A percentile compares a stretch with the other conserved stretches of the same genome.
phyloP scores from a whole-genome alignment of 2,329 filamentous ascomycete genomes.

The Hymenoscyphus fraxineus region DNA sequence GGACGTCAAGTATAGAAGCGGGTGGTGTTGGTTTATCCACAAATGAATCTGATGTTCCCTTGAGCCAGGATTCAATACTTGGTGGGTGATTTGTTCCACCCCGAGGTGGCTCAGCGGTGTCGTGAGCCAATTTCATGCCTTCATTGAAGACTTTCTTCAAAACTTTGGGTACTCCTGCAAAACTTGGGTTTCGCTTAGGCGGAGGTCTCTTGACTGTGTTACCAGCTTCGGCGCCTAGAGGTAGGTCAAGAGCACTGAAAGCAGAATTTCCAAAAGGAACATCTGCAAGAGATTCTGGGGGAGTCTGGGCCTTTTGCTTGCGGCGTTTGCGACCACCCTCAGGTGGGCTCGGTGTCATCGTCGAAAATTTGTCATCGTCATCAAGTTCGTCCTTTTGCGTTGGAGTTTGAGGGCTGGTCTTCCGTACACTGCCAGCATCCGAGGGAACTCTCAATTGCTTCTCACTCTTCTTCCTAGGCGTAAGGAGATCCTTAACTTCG shows the following conservation, averaged over 20 bases:
- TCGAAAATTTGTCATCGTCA: conserved; percentile 23
- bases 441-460: conserved; percentile 23
- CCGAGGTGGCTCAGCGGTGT: conserved; percentile 54
- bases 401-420: conserved; percentile 18
- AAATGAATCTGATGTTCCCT: conserved; percentile 59
- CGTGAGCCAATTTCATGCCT: conserved; percentile 62
- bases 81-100: conserved; percentile 54
- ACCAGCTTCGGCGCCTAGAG: conserved; percentile 45
- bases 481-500: conserved; percentile 8
- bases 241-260: conserved; percentile 61
- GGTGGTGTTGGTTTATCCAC: conserved; percentile 41
- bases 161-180: conserved; percentile 59
- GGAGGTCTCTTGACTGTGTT: conserved; percentile 44
- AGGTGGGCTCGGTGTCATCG: conserved; percentile 25
- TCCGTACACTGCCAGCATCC: conserved; percentile 17
- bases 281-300: conserved; percentile 50
- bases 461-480: conserved; percentile 25
- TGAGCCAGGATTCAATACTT: conserved; percentile 64
- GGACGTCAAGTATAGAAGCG: conserved; percentile 31
- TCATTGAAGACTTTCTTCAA: conserved; percentile 62
- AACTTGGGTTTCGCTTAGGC: conserved; percentile 52
- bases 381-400: conserved; percentile 14
- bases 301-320: conserved; percentile 24
- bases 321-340: conserved; percentile 22
- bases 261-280: conserved; percentile 63